phyloP scores from a whole-genome alignment of 257 asterid genomes.

The Solanum clarkiae region DNA sequence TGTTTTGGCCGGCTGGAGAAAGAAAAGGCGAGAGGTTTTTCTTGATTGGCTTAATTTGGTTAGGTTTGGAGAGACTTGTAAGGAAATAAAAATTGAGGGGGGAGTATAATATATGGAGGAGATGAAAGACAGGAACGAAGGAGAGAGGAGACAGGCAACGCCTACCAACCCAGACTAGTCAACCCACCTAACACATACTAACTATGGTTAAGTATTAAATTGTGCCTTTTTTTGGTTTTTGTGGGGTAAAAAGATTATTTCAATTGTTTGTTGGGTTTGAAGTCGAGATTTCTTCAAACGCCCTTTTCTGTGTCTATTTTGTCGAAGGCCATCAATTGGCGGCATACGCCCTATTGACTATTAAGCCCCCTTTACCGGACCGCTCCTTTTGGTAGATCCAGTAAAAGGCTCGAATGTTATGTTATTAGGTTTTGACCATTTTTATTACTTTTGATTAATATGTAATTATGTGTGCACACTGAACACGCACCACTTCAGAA shows the following conservation, averaged over 20 bases:
- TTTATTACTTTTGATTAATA: too few species aligned
- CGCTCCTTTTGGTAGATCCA: not conserved
- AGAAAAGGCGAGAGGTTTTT: not conserved
- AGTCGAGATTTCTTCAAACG: not conserved
- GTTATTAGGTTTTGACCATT: not conserved
- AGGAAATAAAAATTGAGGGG: not conserved
- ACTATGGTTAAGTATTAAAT: conserved; percentile 24
- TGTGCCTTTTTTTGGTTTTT: not conserved
- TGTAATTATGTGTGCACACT: not conserved
- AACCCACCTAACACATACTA: conserved; percentile 42
- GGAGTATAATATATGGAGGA: not conserved
- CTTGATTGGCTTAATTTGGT: conserved; percentile 1
- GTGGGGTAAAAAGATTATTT: not conserved
- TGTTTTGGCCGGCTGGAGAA: not conserved
- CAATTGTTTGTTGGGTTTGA: not conserved
- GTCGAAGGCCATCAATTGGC: not conserved
- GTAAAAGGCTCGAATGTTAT: not conserved
- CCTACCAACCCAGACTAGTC: conserved; percentile 77
- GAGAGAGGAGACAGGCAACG: conserved; percentile 4
- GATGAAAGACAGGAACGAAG: too few species aligned
- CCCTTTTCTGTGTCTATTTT: conserved; percentile 11
- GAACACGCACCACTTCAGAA: not conserved
- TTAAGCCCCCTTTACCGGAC: not conserved
- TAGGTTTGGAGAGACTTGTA: conserved; percentile 18
- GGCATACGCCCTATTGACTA: not conserved